These are phyloP conservation scores for Scedosporium minutisporum DNA, from an alignment of 2,329 filamentous ascomycete genomes.

Conservation along the genomic window DNA sequence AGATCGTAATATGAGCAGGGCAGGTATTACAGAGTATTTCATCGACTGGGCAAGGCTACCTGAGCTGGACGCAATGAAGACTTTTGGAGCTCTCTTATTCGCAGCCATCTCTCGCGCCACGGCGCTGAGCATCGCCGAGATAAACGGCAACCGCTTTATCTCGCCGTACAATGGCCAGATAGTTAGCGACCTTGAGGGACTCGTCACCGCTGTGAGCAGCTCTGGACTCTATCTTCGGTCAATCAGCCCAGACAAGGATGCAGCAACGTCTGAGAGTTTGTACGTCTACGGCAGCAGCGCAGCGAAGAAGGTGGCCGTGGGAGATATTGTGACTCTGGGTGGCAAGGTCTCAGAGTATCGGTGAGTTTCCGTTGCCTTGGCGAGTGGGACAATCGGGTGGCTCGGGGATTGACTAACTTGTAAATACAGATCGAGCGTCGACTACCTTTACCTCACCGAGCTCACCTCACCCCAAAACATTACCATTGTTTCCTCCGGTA, in stretches of 20 bases:
- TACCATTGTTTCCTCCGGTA: slow-evolving; percentile 41
- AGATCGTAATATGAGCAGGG: not conserved
- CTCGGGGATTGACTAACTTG: slow-evolving; percentile 5
- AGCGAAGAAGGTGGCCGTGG: slow-evolving; percentile 43
- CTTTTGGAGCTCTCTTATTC: slow-evolving; percentile 16
- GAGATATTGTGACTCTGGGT: slow-evolving; percentile 51
- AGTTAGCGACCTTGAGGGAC: slow-evolving; percentile 50
- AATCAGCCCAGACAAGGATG: slow-evolving; percentile 42
- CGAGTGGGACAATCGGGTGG: too few species aligned
- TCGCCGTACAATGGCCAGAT: slow-evolving; percentile 48
- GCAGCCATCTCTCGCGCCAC: slow-evolving; percentile 19
- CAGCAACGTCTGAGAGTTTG: slow-evolving; percentile 52
- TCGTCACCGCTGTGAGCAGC: slow-evolving; percentile 54
- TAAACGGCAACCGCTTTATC: slow-evolving; percentile 57
- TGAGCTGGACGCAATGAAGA: slow-evolving; percentile 19
- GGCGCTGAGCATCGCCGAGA: slow-evolving; percentile 45
- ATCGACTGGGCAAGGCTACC: not conserved
- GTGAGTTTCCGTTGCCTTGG: slow-evolving; percentile 22
- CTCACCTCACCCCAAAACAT: slow-evolving; percentile 46
- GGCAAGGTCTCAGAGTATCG: slow-evolving; percentile 49
- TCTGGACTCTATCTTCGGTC: slow-evolving; percentile 58
- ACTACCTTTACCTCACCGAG: slow-evolving; percentile 56
- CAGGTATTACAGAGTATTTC: not conserved
- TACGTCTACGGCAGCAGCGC: slow-evolving; percentile 52
- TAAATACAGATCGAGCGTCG: slow-evolving; percentile 34